Evolutionary conservation across 2,329 filamentous ascomycete genomes (phyloP).

Genomic region (Colletotrichum nymphaeae): DNA sequence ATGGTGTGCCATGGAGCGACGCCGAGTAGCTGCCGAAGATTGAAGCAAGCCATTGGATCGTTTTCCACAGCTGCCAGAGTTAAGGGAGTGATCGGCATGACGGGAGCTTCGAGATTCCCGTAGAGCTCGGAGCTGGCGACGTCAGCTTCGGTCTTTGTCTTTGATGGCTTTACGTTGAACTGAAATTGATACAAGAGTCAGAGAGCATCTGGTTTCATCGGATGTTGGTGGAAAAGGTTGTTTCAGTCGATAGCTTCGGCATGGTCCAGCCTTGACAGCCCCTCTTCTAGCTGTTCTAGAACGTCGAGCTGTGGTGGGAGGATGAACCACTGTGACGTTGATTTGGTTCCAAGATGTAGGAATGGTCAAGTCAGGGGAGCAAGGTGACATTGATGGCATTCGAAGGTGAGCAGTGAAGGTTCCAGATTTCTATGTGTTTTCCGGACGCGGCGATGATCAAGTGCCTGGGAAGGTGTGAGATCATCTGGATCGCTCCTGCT

Average conservation of each 20-base stretch:
- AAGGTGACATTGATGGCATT: neutral
- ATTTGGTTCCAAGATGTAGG: too few relatives aligned
- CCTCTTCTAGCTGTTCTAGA: neutral
- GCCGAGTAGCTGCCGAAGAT: neutral
- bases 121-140: neutral
- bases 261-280: too few relatives aligned
- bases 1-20: neutral
- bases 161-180: neutral
- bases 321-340: slow-evolving; percentile 4
- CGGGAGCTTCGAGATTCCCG: neutral
- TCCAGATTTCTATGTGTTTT: neutral
- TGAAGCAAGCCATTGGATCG: neutral
- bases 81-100: neutral
- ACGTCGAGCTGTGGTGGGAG: neutral
- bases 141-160: neutral
- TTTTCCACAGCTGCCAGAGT: neutral
- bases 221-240: slow-evolving; percentile 7
- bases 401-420: neutral
- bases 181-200: neutral
- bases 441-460: slow-evolving; percentile 6
- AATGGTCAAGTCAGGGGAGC: neutral
- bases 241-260: slow-evolving; percentile 4
- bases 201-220: slow-evolving; percentile 23
- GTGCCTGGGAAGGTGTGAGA: neutral
- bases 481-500: slow-evolving; percentile 8